These are phyloP conservation scores for Fusarium haematococcum DNA, from an alignment of 2,329 filamentous ascomycete species.

Conservation along the genomic window DNA sequence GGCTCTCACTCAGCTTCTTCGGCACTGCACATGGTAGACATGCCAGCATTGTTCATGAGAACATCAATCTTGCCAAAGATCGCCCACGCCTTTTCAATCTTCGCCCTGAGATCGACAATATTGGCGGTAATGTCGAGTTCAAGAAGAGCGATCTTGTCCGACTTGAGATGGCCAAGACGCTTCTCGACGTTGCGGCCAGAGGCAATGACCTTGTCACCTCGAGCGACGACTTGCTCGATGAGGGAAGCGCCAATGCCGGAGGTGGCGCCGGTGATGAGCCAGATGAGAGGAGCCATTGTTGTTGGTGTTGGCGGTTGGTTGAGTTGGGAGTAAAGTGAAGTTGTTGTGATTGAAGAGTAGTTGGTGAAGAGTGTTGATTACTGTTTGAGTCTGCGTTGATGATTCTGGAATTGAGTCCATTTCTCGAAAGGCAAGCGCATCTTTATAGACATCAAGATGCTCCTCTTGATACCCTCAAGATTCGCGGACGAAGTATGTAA, in stretches of 20 bases:
- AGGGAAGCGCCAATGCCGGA: not conserved
- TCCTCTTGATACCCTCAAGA: not conserved
- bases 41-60: constrained; percentile 2
- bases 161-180: not conserved
- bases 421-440: not conserved
- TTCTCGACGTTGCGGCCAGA: not conserved
- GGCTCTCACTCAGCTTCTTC: not conserved
- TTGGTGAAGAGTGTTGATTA: not conserved
- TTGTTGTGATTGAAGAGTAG: not conserved
- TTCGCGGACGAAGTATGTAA: not conserved
- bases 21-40: not conserved
- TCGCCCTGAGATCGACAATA: not conserved
- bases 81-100: not conserved
- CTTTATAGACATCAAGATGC: not conserved
- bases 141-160: not conserved
- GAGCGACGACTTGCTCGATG: not conserved
- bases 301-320: not conserved
- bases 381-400: not conserved
- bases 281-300: not conserved
- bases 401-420: not conserved
- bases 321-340: not conserved
- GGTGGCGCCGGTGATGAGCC: not conserved
- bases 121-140: not conserved
- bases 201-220: not conserved
- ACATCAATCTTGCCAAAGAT: not conserved